Evolutionary conservation across 495 filamentous ascomycete species (phyloP), one percentile per base, ranked within the genome.

Genomic region (Aspergillus bertholletiae): DNA sequence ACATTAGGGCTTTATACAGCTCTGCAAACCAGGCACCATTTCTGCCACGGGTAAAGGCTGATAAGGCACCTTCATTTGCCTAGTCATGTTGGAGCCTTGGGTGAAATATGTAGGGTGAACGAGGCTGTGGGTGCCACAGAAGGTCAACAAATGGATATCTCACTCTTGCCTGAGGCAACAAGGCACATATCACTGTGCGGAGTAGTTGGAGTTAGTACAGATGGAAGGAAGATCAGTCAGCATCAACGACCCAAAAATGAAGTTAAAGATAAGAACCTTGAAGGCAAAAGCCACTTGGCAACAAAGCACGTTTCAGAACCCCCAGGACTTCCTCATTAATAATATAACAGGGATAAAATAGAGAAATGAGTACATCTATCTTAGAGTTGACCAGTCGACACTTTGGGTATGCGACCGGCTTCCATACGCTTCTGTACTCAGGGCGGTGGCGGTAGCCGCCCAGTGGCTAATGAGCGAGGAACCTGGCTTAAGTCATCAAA

Each of bases 401-500:
- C 24, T 37, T 17, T 51, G 23, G 34, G 5, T 55, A 37, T 54
- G 60, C 71, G 65, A 73, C 65, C 55, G 60, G 67, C 51, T 75
- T 75, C 73, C 71, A 74, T 75, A 40, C 52, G 64, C 55, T 75
- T 74, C 70, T 59, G 23, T 56, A 44, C 53, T 15, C 53, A 34
- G 51, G 66, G 59, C 60, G 67, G 66, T 66, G 66, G 66, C 63
- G 67, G 64, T 53, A 46, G 37, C 13, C 28, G 27, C 22, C 59
- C 45, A 30, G 27, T 54, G 24, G 47, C 61, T 68, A 65, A 64
- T 47, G 45, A 26, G 7, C 11, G 17, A 23, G 12, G 50, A 50
- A 28, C 23, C 53, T 49, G 44, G 72, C 69, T 75, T 74, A 74
- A 62, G 67, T 75, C 71, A 75, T 68, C 70, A 54, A 44, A 34